Percentiles rank a stretch among this genome's conserved stretches.
Evolutionary conservation across 1,284 basidiomycete species (phyloP).

Genomic region (Rhodotorula mucilaginosa): DNA sequence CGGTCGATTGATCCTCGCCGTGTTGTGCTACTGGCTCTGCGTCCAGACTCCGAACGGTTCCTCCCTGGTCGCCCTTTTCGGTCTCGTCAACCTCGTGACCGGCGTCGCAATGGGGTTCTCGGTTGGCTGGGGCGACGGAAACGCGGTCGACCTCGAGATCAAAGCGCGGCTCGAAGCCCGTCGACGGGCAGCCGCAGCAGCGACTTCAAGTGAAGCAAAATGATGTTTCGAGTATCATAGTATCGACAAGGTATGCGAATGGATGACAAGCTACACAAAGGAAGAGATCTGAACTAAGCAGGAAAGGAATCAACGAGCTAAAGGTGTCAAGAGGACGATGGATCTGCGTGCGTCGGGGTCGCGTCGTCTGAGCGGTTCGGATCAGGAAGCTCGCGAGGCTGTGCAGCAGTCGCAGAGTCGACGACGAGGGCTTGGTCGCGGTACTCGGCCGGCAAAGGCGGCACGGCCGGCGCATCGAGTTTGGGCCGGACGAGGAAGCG

Average conservation of each 20-base stretch:
- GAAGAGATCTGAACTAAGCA: background rate
- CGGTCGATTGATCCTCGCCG: conserved; percentile 22
- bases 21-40: conserved; percentile 12
- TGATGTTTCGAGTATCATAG: background rate
- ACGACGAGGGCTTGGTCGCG: background rate
- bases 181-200: background rate
- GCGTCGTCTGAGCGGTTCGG: no score
- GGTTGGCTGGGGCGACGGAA: conserved; percentile 32
- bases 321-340: background rate
- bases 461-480: background rate
- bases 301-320: background rate
- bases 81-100: conserved; percentile 1
- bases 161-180: conserved; percentile 1
- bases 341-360: background rate
- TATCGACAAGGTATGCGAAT: background rate
- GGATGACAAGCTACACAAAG: background rate
- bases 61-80: conserved; percentile 20
- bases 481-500: conserved; percentile 30
- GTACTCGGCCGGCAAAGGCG: conserved; percentile 16
- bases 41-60: conserved; percentile 11
- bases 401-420: no score
- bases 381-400: no score
- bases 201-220: no score
- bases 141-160: conserved; percentile 32
- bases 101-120: conserved; percentile 24